Evolutionary conservation across 495 filamentous ascomycete species (phyloP), one percentile per base, ranked within the genome.

Genomic region (Hypoxylon lenormandii): DNA sequence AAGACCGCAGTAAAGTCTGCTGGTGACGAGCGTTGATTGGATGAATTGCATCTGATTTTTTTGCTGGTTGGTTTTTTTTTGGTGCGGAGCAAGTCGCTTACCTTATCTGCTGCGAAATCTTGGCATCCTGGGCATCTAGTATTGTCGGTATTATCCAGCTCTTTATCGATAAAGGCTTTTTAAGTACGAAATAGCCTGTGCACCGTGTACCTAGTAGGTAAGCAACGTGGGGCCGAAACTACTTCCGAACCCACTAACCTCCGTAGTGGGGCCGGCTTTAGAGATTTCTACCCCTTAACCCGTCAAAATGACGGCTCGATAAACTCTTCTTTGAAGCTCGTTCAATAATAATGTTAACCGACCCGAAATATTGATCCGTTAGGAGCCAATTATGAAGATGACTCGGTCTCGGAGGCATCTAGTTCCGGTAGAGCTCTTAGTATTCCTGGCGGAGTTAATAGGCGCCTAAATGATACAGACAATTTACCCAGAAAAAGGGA

Each of bases 41-140:
- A 19, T 45, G 7, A 26, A 42, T 47, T 21, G 7, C 7, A 42
- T 19, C 36, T 22, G 40, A 40, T 30, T 69, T 71, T 70, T 77
- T 74, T 53, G 65, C 65, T 53, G 56, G 48, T 60, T 40, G 58
- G 55, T 46, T 36, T 48, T 66, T 74, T 78, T 77, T 74, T 64
- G 40, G 68, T 75, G 74, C 65, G 72, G 68, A 71, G 63, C 48
- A 64, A 30, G 49, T 70, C 50, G 72, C 72, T 65, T 72, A 57
- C 63, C 57, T 57, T 62, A 58, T 62, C 52, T 18, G 42, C 23
- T 47, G 50, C 61, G 56, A 74, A 75, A 68, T 77, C 75, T 77
- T 76, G 73, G 75, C 75, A 57, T 61, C 3, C 75, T 77, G 74
- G 73, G 75, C 75, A 57, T 61, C 3, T 54, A 63, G 54, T 4